Percentiles rank a stretch among this genome's conserved stretches.
phyloP scores from a whole-genome alignment of 495 filamentous ascomycete species.

The Penicillium pancosmium region DNA sequence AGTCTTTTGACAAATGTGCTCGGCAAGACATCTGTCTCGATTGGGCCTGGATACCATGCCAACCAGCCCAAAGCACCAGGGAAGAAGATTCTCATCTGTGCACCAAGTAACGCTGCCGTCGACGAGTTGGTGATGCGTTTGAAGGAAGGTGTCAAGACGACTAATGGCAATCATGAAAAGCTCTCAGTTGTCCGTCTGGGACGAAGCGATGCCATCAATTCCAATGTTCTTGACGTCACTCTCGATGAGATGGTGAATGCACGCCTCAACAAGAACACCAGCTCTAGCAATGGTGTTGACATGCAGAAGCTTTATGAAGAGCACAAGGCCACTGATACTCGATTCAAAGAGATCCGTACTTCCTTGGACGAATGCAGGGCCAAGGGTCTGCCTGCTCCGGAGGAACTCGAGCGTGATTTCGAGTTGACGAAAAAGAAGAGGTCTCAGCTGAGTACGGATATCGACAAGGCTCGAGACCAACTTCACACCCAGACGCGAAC shows the following conservation, averaged over 20 bases:
- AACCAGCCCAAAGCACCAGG: conserved; percentile 32
- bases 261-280: conserved; percentile 54
- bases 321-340: conserved; percentile 73
- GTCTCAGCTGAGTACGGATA: conserved; percentile 72
- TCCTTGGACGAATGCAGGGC: conserved; percentile 71
- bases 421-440: conserved; percentile 74
- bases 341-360: conserved; percentile 65
- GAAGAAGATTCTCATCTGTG: conserved; percentile 89
- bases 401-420: conserved; percentile 74
- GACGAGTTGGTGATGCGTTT: conserved; percentile 94
- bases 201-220: conserved; percentile 89
- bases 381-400: conserved; percentile 59
- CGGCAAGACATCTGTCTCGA: conserved; percentile 35
- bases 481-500: conserved; percentile 76
- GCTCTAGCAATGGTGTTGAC: conserved; percentile 49
- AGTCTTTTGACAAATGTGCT: conserved; percentile 73
- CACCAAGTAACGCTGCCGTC: conserved; percentile 95
- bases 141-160: conserved; percentile 82
- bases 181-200: conserved; percentile 89
- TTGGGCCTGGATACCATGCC: conserved; percentile 17
- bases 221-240: conserved; percentile 87
- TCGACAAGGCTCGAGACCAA: conserved; percentile 83
- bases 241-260: conserved; percentile 87
- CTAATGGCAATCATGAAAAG: conserved; percentile 68
- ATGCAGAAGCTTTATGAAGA: conserved; percentile 80